These are phyloP conservation scores for Warburgia ugandensis DNA, from an alignment of 164 flowering plant genomes.

Conservation along the genomic window DNA sequence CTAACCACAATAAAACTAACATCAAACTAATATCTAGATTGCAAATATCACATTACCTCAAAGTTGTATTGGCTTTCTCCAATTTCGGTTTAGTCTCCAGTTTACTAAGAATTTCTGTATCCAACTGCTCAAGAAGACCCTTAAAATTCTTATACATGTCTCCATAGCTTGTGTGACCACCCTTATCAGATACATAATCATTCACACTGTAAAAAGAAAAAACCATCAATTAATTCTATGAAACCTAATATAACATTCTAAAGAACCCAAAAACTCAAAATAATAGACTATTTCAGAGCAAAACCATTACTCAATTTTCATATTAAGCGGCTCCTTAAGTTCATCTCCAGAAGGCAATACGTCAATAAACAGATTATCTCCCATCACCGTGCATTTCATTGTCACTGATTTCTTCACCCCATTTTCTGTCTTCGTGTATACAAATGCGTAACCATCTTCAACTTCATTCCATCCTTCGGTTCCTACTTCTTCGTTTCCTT, in stretches of 20 bases:
- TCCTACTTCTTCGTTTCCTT: slow-evolving; percentile 14
- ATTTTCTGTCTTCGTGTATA: slow-evolving; percentile 2
- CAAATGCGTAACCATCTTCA: slow-evolving; percentile 13
- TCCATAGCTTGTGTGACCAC: slow-evolving; percentile 5
- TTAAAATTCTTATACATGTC: slow-evolving; percentile 7
- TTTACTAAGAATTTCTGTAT: slow-evolving; percentile 5
- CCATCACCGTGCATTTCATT: slow-evolving; percentile 13
- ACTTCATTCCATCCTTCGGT: slow-evolving; percentile 17
- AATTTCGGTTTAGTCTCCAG: slow-evolving; percentile 1
- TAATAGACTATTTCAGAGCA: background rate
- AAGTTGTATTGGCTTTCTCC: background rate
- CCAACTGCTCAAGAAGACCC: slow-evolving; percentile 2
- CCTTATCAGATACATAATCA: slow-evolving; percentile 5
- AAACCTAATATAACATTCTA: background rate
- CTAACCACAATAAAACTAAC: too few relatives aligned
- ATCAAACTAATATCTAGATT: too few relatives aligned
- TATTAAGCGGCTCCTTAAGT: slow-evolving; percentile 4
- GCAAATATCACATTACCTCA: slow-evolving; percentile 7
- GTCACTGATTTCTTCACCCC: slow-evolving; percentile 8
- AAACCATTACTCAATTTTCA: slow-evolving; percentile 12
- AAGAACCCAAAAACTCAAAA: background rate
- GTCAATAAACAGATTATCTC: slow-evolving; percentile 10
- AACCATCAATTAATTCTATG: background rate
- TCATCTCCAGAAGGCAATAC: slow-evolving; percentile 7
- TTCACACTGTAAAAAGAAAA: slow-evolving; percentile 9